These are phyloP conservation scores for Kitagawia praeruptora DNA, from an alignment of 129 eudicot genomes.

Conservation along the genomic window DNA sequence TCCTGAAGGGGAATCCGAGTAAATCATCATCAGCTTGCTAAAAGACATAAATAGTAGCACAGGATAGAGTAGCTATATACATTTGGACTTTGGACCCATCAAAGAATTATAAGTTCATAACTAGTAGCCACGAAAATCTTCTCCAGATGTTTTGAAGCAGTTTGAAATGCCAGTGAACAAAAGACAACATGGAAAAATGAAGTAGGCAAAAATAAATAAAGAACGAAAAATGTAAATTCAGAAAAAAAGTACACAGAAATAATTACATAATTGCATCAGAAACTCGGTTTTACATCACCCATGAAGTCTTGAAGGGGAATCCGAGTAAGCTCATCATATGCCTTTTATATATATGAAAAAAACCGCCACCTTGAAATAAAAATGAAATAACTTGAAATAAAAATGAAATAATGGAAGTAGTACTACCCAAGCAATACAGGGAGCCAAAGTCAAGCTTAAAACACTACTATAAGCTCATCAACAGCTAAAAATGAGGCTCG, in stretches of 20 bases:
- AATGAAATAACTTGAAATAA: too few relatives aligned
- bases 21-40: conserved; percentile 31
- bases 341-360: background rate
- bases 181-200: background rate
- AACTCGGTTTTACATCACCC: conserved; percentile 73
- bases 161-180: background rate
- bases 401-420: background rate
- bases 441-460: background rate
- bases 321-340: conserved; percentile 49
- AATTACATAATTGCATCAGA: conserved; percentile 40
- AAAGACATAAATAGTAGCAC: background rate
- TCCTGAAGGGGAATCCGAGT: conserved; percentile 74
- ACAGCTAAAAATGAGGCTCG: background rate
- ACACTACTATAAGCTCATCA: background rate
- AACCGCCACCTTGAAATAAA: background rate
- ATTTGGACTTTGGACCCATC: background rate
- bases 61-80: background rate
- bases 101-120: background rate
- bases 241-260: background rate
- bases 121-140: background rate
- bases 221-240: background rate
- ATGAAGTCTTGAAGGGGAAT: conserved; percentile 61
- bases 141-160: background rate
- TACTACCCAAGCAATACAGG: background rate
- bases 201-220: background rate